Conservation (phyloP, 2,329 filamentous ascomycete species). For the Botrytis medusae region DNA sequence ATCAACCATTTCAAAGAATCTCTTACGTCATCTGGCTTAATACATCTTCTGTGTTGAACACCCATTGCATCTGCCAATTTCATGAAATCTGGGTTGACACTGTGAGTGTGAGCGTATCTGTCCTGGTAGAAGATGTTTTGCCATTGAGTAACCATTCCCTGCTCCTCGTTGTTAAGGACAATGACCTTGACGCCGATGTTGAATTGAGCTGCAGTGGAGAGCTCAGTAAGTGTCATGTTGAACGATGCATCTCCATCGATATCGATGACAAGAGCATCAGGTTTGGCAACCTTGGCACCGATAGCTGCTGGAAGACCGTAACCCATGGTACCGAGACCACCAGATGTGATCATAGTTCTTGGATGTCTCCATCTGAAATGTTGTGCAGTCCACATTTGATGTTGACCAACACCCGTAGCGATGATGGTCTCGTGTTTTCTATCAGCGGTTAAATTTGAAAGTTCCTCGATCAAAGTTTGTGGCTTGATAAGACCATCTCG, state of each 20-base stretch:
- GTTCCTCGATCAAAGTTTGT: constrained; percentile 85
- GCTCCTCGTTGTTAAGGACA: constrained; percentile 93
- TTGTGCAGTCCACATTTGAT: constrained; percentile 98
- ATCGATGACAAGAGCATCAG: constrained; percentile 68
- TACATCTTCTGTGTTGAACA: constrained; percentile 69
- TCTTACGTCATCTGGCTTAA: constrained; percentile 73
- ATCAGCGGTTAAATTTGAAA: constrained; percentile 78
- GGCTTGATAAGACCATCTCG: constrained; percentile 85
- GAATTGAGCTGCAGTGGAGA: constrained; percentile 91
- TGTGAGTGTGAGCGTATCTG: constrained; percentile 87
- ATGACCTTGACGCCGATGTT: constrained; percentile 96
- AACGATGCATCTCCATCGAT: constrained; percentile 99
- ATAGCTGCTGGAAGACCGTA: constrained; percentile 93
- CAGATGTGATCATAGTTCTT: constrained; percentile 92
- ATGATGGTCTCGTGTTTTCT: constrained; percentile 86
- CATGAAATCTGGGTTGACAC: constrained; percentile 93
- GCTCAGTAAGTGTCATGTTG: constrained; percentile 96
- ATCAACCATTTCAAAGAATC: constrained; percentile 86
- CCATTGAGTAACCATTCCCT: constrained; percentile 99
- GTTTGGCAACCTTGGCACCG: constrained; percentile 83
- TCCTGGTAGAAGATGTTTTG: constrained; percentile 97
- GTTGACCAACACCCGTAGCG: constrained; percentile 91
- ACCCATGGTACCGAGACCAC: constrained; percentile 94
- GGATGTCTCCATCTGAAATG: constrained; percentile 94
- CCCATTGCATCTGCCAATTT: constrained; percentile 92